Percentiles rank a stretch among this genome's conserved stretches.
Conservation (phyloP, 2,329 filamentous ascomycete species). For the Graphilbum fragrans region DNA sequence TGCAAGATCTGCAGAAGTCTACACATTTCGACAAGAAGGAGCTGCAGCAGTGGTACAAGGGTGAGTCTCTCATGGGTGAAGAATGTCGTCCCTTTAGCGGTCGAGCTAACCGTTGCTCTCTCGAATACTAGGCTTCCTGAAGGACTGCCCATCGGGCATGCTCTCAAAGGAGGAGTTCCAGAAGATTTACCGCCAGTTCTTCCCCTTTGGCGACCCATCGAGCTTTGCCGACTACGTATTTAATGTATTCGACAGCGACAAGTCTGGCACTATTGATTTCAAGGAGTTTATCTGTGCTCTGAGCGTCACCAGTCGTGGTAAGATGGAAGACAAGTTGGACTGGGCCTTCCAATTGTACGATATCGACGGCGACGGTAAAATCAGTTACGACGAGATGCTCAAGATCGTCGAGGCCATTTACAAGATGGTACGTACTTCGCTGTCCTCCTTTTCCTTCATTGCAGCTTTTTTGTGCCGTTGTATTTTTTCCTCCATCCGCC, state of each 20-base stretch:
- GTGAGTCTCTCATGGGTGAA: conserved; percentile 35
- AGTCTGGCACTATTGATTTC: conserved; percentile 96
- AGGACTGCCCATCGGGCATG: conserved; percentile 94
- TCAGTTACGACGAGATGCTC: conserved; percentile 98
- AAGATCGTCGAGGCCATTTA: conserved; percentile 98
- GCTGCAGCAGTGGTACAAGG: conserved; percentile 99
- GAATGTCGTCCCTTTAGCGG: neutral
- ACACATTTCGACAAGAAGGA: conserved; percentile 99
- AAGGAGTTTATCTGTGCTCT: conserved; percentile 99
- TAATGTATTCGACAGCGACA: conserved; percentile 96
- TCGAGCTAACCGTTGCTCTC: neutral
- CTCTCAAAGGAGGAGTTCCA: conserved; percentile 98
- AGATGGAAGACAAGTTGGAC: conserved; percentile 98
- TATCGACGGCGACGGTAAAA: conserved; percentile 97
- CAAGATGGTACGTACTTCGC: conserved; percentile 70
- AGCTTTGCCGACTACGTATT: conserved; percentile 99
- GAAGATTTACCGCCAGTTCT: conserved; percentile 99
- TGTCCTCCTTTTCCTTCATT: conserved; percentile 3
- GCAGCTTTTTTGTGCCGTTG: neutral
- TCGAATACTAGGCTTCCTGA: conserved; percentile 65
- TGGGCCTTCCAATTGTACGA: conserved; percentile 99
- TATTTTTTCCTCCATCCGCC: neutral
- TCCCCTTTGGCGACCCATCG: conserved; percentile 93
- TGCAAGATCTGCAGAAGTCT: conserved; percentile 87
- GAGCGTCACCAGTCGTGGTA: conserved; percentile 90